These are phyloP conservation scores for Saccharomycodes ludwigii DNA, from an alignment of 805 yeast genomes.

Conservation along the genomic window DNA sequence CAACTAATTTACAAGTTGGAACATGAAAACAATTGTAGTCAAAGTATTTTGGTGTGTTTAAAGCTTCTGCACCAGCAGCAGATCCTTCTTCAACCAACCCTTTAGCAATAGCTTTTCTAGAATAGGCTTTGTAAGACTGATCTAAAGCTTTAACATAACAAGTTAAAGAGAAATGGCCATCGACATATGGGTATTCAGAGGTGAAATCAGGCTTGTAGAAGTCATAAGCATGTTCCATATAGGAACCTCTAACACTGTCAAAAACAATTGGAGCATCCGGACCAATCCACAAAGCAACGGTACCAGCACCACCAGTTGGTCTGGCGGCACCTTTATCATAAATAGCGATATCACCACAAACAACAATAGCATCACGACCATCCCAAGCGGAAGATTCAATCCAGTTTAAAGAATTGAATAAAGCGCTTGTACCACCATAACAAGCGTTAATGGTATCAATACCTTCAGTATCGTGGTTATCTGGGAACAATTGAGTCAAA, in stretches of 20 bases:
- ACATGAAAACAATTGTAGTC: conserved; percentile 96
- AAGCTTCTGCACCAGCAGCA: conserved; percentile 38
- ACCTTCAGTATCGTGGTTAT: conserved; percentile 88
- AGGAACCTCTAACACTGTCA: conserved; percentile 80
- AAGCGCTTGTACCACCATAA: conserved; percentile 95
- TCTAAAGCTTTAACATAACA: conserved; percentile 94
- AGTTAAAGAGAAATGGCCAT: conserved; percentile 88
- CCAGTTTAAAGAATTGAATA: conserved; percentile 92
- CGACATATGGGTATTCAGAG: conserved; percentile 92
- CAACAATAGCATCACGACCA: conserved; percentile 95
- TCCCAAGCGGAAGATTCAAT: conserved; percentile 94
- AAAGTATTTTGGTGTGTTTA: conserved; percentile 61
- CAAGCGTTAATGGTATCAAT: conserved; percentile 94
- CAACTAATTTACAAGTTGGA: conserved; percentile 92
- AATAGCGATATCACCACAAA: conserved; percentile 95
- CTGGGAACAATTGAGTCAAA: conserved; percentile 84
- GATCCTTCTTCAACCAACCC: conserved; percentile 32
- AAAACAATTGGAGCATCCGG: conserved; percentile 96
- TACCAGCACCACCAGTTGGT: conserved; percentile 99
- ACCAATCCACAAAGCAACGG: conserved; percentile 88
- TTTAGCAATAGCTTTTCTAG: conserved; percentile 53
- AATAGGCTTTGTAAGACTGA: conserved; percentile 70
- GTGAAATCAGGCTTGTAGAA: conserved; percentile 97
- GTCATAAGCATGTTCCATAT: conserved; percentile 95
- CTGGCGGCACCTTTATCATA: conserved; percentile 96